Evolutionary conservation across 192 early-diverging fungal genomes (phyloP).

Genomic region (Coemansia asiatica): DNA sequence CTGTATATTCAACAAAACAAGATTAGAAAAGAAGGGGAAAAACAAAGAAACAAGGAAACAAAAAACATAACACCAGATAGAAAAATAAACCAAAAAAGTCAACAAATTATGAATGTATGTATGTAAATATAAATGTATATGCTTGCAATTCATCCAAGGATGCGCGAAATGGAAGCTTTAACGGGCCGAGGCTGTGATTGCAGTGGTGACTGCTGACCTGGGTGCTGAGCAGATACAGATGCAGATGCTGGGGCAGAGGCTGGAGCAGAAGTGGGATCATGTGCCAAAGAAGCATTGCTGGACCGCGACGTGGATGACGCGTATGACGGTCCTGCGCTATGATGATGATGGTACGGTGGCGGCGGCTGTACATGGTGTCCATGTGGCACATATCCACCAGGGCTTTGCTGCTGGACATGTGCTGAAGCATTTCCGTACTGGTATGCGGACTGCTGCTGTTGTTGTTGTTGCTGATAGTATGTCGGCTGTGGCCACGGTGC

Average conservation of each 20-base stretch:
- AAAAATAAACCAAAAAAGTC: conserved; percentile 14
- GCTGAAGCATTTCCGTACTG: neutral
- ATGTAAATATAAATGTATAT: neutral
- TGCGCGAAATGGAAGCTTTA: conserved; percentile 40
- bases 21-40: neutral
- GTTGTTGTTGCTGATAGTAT: conserved; percentile 10
- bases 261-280: neutral
- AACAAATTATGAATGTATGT: neutral
- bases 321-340: neutral
- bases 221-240: conserved; percentile 14
- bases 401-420: neutral
- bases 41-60: conserved; percentile 15
- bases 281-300: neutral
- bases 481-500: conserved; percentile 1
- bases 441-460: neutral
- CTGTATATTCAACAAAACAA: neutral
- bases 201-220: conserved; percentile 11
- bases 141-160: conserved; percentile 11
- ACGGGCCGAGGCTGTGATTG: conserved; percentile 27
- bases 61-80: conserved; percentile 45
- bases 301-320: conserved; percentile 6
- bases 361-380: neutral
- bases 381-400: neutral
- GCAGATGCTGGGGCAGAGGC: conserved; percentile 6
- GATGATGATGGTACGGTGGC: neutral